Percentiles rank a stretch among this genome's conserved stretches.
These are phyloP conservation scores for Pythium biforme DNA, from an alignment of 352 stramenopile species.

Conservation along the genomic window DNA sequence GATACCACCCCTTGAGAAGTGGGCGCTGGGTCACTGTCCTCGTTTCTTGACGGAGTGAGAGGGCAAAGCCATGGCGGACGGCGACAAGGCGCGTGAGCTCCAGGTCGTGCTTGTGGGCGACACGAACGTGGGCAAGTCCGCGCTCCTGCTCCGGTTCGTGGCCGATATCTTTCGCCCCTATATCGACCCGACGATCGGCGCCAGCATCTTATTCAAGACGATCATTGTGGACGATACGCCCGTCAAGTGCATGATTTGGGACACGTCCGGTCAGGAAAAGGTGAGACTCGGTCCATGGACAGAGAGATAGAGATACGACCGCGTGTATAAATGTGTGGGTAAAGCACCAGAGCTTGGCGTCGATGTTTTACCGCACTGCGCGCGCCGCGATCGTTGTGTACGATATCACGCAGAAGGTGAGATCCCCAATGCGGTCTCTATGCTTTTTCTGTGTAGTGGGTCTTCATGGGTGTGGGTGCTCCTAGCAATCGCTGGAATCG, in stretches of 20 bases:
- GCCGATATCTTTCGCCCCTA: constrained; percentile 97
- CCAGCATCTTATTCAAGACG: constrained; percentile 97
- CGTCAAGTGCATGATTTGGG: constrained; percentile 98
- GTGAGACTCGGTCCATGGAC: constrained; percentile 31
- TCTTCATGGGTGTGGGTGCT: no score
- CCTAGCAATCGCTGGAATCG: constrained; percentile 90
- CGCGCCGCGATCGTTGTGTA: constrained; percentile 97
- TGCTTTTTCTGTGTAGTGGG: background rate
- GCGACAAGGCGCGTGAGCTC: constrained; percentile 78
- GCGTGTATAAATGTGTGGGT: background rate
- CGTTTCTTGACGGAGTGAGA: no score
- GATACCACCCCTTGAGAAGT: background rate
- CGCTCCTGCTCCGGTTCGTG: constrained; percentile 95
- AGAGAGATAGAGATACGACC: background rate
- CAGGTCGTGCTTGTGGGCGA: constrained; percentile 93
- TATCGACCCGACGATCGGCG: constrained; percentile 96
- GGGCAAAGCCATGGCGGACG: no score
- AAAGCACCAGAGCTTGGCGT: constrained; percentile 94
- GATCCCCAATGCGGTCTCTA: no score
- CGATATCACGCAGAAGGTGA: constrained; percentile 96
- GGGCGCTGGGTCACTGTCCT: no score
- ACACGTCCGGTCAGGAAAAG: constrained; percentile 97
- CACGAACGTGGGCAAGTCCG: constrained; percentile 95
- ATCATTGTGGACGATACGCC: constrained; percentile 90
- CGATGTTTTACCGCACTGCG: constrained; percentile 99